These are phyloP conservation scores for Solanum corneliomulleri DNA, from an alignment of 257 asterid genomes.

Conservation along the genomic window DNA sequence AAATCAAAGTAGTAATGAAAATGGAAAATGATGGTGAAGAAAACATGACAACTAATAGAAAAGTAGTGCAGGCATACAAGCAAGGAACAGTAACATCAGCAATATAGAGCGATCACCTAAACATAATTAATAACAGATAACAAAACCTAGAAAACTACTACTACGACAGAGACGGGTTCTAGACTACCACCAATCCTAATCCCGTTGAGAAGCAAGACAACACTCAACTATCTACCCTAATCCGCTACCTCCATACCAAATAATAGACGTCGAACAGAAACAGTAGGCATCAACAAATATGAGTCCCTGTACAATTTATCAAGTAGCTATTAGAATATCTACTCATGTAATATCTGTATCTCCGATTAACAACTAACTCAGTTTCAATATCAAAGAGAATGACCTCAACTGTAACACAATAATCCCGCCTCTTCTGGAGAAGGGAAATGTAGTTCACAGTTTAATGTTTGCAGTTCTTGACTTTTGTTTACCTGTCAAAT, in stretches of 20 bases:
- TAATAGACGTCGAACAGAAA: neutral
- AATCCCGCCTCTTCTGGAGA: neutral
- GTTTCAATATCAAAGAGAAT: neutral
- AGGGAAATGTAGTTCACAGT: neutral
- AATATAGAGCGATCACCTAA: neutral
- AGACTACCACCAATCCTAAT: neutral
- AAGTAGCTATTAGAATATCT: neutral
- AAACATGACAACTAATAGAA: neutral
- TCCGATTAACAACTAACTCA: neutral
- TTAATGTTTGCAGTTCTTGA: neutral
- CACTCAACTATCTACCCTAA: neutral
- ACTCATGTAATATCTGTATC: neutral
- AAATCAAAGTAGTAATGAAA: neutral
- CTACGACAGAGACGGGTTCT: neutral
- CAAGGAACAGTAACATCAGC: neutral
- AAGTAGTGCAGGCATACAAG: neutral
- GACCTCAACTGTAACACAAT: neutral
- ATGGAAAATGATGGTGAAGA: neutral
- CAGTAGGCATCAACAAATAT: neutral
- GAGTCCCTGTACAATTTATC: neutral
- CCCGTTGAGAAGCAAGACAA: neutral
- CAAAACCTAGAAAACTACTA: neutral
- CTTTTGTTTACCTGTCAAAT: slow-evolving; percentile 60
- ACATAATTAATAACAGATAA: neutral
- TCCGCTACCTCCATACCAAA: neutral